Evolutionary conservation across 2,329 filamentous ascomycete genomes (phyloP).

Genomic region (Cladophialophora carrionii): DNA sequence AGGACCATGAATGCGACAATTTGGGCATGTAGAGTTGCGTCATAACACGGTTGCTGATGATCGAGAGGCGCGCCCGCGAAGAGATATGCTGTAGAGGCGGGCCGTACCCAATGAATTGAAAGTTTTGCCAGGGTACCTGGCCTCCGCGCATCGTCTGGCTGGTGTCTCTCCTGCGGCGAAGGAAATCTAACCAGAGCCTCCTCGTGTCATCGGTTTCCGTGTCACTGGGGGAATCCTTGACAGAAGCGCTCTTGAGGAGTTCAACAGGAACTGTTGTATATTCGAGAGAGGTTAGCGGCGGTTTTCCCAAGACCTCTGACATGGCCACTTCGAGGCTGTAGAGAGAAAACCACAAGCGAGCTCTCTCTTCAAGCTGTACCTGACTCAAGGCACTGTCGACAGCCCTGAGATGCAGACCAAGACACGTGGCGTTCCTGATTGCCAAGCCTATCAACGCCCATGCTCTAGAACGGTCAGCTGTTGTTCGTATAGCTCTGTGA

Average conservation of each 20-base stretch:
- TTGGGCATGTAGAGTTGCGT: slow-evolving; percentile 25
- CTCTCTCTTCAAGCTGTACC: slow-evolving; percentile 27
- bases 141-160: slow-evolving; percentile 27
- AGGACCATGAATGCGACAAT: slow-evolving; percentile 24
- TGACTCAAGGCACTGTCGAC: slow-evolving; percentile 26
- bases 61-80: slow-evolving; percentile 22
- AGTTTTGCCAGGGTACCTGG: slow-evolving; percentile 23
- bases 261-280: not conserved
- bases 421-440: slow-evolving; percentile 38
- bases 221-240: not conserved
- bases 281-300: slow-evolving; percentile 31
- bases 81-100: slow-evolving; percentile 23
- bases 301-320: slow-evolving; percentile 38
- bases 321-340: slow-evolving; percentile 39
- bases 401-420: slow-evolving; percentile 38
- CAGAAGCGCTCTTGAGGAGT: not conserved
- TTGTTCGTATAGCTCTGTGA: not conserved
- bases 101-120: slow-evolving; percentile 22
- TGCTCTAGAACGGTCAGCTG: slow-evolving; percentile 30
- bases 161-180: slow-evolving; percentile 17
- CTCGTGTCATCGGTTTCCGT: slow-evolving; percentile 6
- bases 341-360: slow-evolving; percentile 38
- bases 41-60: slow-evolving; percentile 30
- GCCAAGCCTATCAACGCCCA: slow-evolving; percentile 39
- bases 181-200: slow-evolving; percentile 27